Conservation (phyloP, 116 monocot genomes). For the Phalaenopsis hybrid region DNA sequence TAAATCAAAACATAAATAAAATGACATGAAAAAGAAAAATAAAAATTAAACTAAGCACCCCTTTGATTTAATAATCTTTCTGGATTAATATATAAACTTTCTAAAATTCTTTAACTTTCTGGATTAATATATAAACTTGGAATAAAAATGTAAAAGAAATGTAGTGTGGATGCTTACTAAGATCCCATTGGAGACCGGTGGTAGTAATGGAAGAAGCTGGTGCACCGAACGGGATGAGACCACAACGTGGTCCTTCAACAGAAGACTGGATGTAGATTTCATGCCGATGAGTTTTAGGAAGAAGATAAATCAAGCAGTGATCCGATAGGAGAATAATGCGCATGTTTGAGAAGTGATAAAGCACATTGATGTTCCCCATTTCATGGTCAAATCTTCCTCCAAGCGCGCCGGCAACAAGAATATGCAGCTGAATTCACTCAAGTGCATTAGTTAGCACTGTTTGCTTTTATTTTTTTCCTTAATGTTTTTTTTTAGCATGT, state of each 20-base stretch:
- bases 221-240: constrained; percentile 72
- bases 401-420: constrained; percentile 87
- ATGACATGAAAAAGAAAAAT: too few relatives aligned
- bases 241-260: constrained; percentile 89
- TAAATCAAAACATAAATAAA: too few relatives aligned
- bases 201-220: constrained; percentile 73
- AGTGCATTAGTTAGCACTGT: background rate
- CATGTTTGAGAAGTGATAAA: constrained; percentile 52
- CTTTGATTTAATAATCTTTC: too few relatives aligned
- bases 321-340: constrained; percentile 87
- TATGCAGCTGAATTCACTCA: constrained; percentile 47
- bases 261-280: constrained; percentile 60
- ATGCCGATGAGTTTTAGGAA: constrained; percentile 60
- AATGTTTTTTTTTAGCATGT: too few relatives aligned
- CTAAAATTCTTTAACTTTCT: too few relatives aligned
- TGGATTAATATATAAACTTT: too few relatives aligned
- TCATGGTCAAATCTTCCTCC: constrained; percentile 99
- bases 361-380: constrained; percentile 83
- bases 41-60: too few relatives aligned
- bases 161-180: constrained; percentile 39
- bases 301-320: constrained; percentile 82
- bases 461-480: too few relatives aligned
- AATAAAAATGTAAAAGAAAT: background rate
- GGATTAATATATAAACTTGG: too few relatives aligned
- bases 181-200: constrained; percentile 85